Base-by-base conservation (phyloP, 2,329 filamentous ascomycete genomes). In the Niveomyces coronatus region DNA sequence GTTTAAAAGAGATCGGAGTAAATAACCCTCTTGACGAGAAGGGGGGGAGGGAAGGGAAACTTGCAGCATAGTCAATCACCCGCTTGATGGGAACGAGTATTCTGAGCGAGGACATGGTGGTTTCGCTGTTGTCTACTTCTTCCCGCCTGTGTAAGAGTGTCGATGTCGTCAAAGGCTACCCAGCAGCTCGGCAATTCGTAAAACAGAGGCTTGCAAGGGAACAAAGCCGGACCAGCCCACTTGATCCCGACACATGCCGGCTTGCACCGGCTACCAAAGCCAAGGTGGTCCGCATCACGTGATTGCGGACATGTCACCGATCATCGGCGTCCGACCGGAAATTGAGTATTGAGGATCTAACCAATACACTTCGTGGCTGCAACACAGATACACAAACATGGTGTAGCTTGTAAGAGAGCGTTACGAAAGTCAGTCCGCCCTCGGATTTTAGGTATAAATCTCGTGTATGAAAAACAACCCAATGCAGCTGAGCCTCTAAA, bases 61-160 rank as follows among this genome's bases (percentile, higher is more conserved):
- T 57, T 65, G 86, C 82, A 51, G 83, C 82, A 74, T 85, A 87
- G 72, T 88, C 83, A 67, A 88, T 86, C 35, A 88, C 83, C 76
- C 83, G 69, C 68, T 88, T 88, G 33, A 88, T 68, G 61, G 83
- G 83, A 4, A 88, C 82, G 45, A 88, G 71, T 61, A 88, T 87
- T 58, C 82, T 70, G 51, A 86, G 64, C 40, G 73, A 68, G 52
- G 75, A 76, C 75, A 79, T 79, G 46, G 37, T 34, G 19, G 31
- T 30, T 30, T 39, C 5, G 13, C 6, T 14, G 23, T 24, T 24
- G 23, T 24, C 8, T 24, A 22, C 30, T 47, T 50, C 42, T 46
- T 48, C 51, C 51, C 53, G 45, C 38, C 31, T 39, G 37, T 43
- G 24, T 42, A 38, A 45, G 47, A 45, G 45, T 11, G 8, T 33